Base-by-base conservation (phyloP, 2,329 filamentous ascomycete species). In the Phyllosticta capitalensis region DNA sequence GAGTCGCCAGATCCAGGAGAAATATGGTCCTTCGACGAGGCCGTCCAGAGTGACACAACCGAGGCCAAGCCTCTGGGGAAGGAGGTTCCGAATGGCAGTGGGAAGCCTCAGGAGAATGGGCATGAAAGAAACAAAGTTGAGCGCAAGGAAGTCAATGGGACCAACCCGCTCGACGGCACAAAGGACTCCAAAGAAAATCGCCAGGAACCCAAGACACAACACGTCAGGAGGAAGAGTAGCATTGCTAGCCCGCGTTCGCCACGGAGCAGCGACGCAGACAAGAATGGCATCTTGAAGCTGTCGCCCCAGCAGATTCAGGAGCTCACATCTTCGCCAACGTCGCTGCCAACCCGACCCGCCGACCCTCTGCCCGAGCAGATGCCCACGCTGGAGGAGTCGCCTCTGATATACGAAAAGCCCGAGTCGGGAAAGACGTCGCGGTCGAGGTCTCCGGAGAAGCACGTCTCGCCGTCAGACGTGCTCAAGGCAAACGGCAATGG, bases 271-370 rank as follows among this genome's bases (percentile, higher is more conserved):
- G 58, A 60, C 12, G 20, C 48, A 2, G 58, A 60, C 26, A 53
- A 38, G 54, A 69, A 77, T 5, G 75, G 72, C 62, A 67, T 78
- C 2, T 68, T 80, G 61, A 83, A 81, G 64, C 70, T 83, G 28
- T 83, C 81, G 2, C 76, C 78, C 2, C 75, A 75, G 49, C 76
- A 82, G 67, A 79, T 84, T 2, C 75, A 81, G 50, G 79, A 81
- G 52, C 74, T 84, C 50, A 81, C 79, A 5, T 73, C 76, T 17
- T 80, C 81, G 12, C 79, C 80, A 9, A 74, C 79, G 17, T 82
- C 79, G 50, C 73, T 83, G n/a, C 79, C 81, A 2, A 67, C 80
- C 45, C 76, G 78, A 26, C 67, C 75, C 14, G 73, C 74, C 9
- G 67, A 71, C 5, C 71, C 69, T 5, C 72, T 76, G 20, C 63